Conservation (phyloP, 768 basidiomycete genomes). For the Mycena epipterygia region DNA sequence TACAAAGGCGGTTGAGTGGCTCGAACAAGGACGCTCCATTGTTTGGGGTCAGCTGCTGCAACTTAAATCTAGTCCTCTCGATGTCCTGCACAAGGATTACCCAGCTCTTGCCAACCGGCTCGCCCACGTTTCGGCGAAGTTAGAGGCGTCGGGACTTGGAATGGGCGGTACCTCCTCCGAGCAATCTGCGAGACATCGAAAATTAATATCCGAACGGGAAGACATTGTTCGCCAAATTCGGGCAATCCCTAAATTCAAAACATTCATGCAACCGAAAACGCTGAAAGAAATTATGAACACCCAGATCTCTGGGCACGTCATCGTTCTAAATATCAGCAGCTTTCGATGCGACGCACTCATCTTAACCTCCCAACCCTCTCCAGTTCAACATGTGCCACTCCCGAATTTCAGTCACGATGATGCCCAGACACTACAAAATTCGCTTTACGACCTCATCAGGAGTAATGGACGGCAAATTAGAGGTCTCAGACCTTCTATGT, state of each 20-base stretch:
- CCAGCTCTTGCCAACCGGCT: slow-evolving; percentile 4
- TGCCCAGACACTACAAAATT: not conserved
- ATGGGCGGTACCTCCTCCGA: not conserved
- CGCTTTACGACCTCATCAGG: not conserved
- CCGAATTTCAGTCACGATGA: not conserved
- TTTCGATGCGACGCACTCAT: slow-evolving; percentile 7
- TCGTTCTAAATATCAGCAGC: slow-evolving; percentile 1
- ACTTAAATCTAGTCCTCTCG: slow-evolving; percentile 37
- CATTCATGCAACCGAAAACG: not conserved
- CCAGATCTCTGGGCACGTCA: not conserved
- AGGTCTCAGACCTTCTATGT: not conserved
- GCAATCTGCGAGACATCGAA: not conserved
- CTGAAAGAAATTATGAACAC: not conserved
- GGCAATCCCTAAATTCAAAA: not conserved
- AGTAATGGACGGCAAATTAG: not conserved
- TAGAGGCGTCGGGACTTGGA: not conserved
- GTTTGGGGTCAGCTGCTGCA: slow-evolving; percentile 39
- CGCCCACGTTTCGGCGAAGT: not conserved
- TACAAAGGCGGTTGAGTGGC: slow-evolving; percentile 35
- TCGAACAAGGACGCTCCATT: slow-evolving; percentile 41
- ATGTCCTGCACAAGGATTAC: slow-evolving; percentile 22
- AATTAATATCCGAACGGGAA: not conserved
- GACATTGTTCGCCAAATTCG: not conserved
- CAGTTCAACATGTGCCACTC: slow-evolving; percentile 1
- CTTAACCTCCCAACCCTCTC: not conserved